These are phyloP conservation scores for Penicillium soppii DNA, from an alignment of 495 filamentous ascomycete genomes.

Conservation along the genomic window DNA sequence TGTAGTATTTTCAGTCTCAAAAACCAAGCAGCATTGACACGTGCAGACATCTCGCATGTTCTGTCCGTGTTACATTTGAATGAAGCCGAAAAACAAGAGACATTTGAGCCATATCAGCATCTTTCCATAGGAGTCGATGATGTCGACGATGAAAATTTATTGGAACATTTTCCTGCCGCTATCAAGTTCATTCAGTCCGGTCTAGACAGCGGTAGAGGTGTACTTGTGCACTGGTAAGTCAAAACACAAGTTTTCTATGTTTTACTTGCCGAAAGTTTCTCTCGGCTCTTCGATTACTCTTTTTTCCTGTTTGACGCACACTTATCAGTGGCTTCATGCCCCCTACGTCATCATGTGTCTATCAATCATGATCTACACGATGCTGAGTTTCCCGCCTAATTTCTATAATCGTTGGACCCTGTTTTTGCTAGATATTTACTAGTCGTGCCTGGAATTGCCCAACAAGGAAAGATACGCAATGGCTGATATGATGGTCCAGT, in stretches of 20 bases:
- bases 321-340: slow-evolving; percentile 7
- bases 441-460: not conserved
- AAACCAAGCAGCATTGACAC: slow-evolving; percentile 61
- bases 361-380: slow-evolving; percentile 18
- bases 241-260: not conserved
- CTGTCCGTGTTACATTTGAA: slow-evolving; percentile 74
- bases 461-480: slow-evolving; percentile 2
- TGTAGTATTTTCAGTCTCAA: slow-evolving; percentile 74
- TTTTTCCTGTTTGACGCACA: not conserved
- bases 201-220: slow-evolving; percentile 62
- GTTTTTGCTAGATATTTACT: not conserved
- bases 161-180: slow-evolving; percentile 73
- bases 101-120: slow-evolving; percentile 56
- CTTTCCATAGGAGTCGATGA: slow-evolving; percentile 83
- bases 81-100: slow-evolving; percentile 38
- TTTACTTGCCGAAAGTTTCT: not conserved
- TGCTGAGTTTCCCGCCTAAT: slow-evolving; percentile 5
- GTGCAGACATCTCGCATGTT: slow-evolving; percentile 82
- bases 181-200: slow-evolving; percentile 81
- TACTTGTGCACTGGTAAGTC: slow-evolving; percentile 74
- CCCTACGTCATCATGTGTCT: slow-evolving; percentile 18
- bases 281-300: not conserved
- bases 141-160: slow-evolving; percentile 78
- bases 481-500: slow-evolving; percentile 52
- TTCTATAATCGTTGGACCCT: slow-evolving; percentile 7